Percentiles rank a stretch among this genome's conserved stretches.
Conservation (phyloP, 2,329 filamentous ascomycete species). For the Fusarium graminum region DNA sequence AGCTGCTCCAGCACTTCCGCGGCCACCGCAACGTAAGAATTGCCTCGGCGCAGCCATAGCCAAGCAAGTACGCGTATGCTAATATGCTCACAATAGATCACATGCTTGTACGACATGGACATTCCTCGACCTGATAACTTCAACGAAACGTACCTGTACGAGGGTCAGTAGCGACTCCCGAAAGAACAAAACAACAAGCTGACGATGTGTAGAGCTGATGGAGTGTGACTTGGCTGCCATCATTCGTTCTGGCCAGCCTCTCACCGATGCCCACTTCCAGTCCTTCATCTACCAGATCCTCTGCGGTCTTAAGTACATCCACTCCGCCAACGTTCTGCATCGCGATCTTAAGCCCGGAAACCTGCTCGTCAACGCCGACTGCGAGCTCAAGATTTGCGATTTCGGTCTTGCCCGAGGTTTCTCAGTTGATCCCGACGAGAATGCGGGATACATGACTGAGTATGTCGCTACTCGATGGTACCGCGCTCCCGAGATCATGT, state of each 20-base stretch:
- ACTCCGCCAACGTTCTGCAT: slow-evolving; percentile 97
- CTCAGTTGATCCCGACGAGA: slow-evolving; percentile 96
- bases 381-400: slow-evolving; percentile 99
- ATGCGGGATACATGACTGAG: slow-evolving; percentile 99
- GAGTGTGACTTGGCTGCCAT: slow-evolving; percentile 98
- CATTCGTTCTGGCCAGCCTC: slow-evolving; percentile 94
- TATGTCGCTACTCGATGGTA: slow-evolving; percentile 99
- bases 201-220: slow-evolving; percentile 82
- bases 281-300: slow-evolving; percentile 99
- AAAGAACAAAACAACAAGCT: slow-evolving; percentile 31
- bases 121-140: slow-evolving; percentile 97
- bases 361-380: slow-evolving; percentile 97
- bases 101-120: slow-evolving; percentile 99
- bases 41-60: slow-evolving; percentile 9
- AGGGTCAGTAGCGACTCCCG: slow-evolving; percentile 72
- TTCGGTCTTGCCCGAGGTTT: slow-evolving; percentile 97
- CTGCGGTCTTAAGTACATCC: slow-evolving; percentile 98
- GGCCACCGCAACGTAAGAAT: slow-evolving; percentile 83
- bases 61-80: slow-evolving; percentile 30
- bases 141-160: slow-evolving; percentile 99
- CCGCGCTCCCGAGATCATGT: slow-evolving; percentile 95
- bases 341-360: slow-evolving; percentile 98
- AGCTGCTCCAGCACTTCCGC: slow-evolving; percentile 97
- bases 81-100: slow-evolving; percentile 74
- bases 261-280: slow-evolving; percentile 99